phyloP scores from a whole-genome alignment of 2,329 filamentous ascomycete genomes.

The Didymella arachidicola region DNA sequence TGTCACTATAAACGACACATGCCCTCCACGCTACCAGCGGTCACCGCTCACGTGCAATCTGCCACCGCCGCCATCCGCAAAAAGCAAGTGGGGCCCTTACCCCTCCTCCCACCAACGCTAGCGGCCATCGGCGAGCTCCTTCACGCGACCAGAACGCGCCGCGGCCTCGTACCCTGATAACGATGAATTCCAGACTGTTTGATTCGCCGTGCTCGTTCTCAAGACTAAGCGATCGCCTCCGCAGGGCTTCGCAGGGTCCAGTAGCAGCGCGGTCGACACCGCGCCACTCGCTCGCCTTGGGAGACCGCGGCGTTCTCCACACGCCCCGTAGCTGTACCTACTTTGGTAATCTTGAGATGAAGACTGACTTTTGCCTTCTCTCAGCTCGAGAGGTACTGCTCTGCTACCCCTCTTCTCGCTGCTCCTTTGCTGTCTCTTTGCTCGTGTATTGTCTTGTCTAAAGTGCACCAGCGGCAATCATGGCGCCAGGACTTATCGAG shows the following conservation, averaged over 20 bases:
- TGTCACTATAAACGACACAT: too few species aligned
- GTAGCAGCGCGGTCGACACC: slow-evolving; percentile 5
- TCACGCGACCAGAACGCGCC: slow-evolving; percentile 23
- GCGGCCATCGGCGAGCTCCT: slow-evolving; percentile 43
- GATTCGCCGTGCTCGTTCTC: slow-evolving; percentile 26
- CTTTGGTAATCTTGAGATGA: slow-evolving; percentile 4
- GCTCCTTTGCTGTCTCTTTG: not conserved
- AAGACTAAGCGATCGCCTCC: slow-evolving; percentile 11
- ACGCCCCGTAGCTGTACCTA: slow-evolving; percentile 17
- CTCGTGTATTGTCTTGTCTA: not conserved
- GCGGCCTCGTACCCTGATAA: slow-evolving; percentile 16
- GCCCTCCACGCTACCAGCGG: not conserved
- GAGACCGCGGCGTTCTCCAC: slow-evolving; percentile 20
- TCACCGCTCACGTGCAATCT: slow-evolving; percentile 12
- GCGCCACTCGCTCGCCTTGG: not conserved
- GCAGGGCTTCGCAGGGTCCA: slow-evolving; percentile 14
- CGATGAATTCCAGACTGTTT: slow-evolving; percentile 22
- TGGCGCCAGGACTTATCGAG: slow-evolving; percentile 66
- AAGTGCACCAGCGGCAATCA: slow-evolving; percentile 36
- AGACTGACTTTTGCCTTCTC: slow-evolving; percentile 13
- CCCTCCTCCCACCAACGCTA: slow-evolving; percentile 15
- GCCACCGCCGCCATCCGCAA: slow-evolving; percentile 4
- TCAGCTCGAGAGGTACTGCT: not conserved
- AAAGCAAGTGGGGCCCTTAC: slow-evolving; percentile 15
- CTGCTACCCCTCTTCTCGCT: slow-evolving; percentile 1